A percentile compares a stretch with the other conserved stretches of the same genome.
These are phyloP conservation scores for Diplodia corticola DNA, from an alignment of 2,329 filamentous ascomycete genomes.

Conservation along the genomic window DNA sequence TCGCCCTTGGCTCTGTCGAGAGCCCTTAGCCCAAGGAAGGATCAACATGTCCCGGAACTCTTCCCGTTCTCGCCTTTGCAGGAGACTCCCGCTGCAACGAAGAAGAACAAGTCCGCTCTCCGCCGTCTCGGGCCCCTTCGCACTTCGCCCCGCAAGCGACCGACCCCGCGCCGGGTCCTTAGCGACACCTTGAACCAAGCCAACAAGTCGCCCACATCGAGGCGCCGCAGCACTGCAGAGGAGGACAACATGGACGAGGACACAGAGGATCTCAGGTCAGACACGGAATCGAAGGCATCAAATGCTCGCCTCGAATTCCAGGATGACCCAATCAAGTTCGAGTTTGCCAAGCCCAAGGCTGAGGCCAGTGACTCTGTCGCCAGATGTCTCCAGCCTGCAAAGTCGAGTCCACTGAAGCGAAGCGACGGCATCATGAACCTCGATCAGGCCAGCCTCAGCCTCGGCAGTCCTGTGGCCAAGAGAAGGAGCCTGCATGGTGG, in stretches of 20 bases:
- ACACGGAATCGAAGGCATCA: constrained; percentile 43
- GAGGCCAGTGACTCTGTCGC: constrained; percentile 51
- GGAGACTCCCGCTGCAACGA: constrained; percentile 60
- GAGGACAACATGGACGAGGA: constrained; percentile 42
- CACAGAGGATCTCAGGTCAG: constrained; percentile 33
- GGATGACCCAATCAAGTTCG: constrained; percentile 50
- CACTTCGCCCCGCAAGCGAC: constrained; percentile 65
- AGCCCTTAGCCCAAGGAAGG: constrained; percentile 49
- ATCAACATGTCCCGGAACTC: constrained; percentile 50
- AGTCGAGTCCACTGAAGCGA: constrained; percentile 84
- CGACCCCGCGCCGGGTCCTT: constrained; percentile 71
- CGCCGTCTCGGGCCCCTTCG: constrained; percentile 54
- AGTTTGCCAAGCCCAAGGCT: constrained; percentile 45
- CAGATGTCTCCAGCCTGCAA: constrained; percentile 54
- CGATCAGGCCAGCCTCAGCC: constrained; percentile 70
- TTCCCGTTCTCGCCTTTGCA: constrained; percentile 61
- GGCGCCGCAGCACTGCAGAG: constrained; percentile 50
- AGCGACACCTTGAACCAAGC: constrained; percentile 69
- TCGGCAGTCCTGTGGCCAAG: constrained; percentile 87
- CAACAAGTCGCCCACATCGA: constrained; percentile 61
- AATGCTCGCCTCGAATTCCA: constrained; percentile 37
- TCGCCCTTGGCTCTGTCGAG: constrained; percentile 48
- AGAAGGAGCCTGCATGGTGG: constrained; percentile 81
- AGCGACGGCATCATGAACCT: constrained; percentile 88
- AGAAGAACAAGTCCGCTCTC: constrained; percentile 58